Conservation (phyloP, 1,284 basidiomycete species). For the Cryptococcus neoformans region DNA sequence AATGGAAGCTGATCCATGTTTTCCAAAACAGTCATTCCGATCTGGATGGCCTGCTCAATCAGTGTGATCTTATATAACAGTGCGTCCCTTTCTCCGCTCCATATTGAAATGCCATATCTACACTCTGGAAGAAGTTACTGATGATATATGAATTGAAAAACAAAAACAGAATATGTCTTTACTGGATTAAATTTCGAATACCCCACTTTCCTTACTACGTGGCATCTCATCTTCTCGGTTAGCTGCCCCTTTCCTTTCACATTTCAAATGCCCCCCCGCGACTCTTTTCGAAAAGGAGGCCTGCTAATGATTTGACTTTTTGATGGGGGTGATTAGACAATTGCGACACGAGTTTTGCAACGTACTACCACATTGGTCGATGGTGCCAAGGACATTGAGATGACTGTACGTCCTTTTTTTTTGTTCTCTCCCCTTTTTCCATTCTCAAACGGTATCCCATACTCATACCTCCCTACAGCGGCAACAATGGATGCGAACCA, state of each 20-base stretch:
- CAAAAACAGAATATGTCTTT: conserved; percentile 57
- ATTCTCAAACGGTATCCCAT: no score
- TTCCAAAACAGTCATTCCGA: conserved; percentile 43
- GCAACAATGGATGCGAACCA: conserved; percentile 78
- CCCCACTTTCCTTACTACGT: conserved; percentile 86
- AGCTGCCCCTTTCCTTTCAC: conserved; percentile 35
- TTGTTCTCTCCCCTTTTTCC: not conserved
- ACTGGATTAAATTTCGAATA: conserved; percentile 74
- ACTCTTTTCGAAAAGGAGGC: no score
- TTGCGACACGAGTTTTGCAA: conserved; percentile 84
- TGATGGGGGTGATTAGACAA: conserved; percentile 55
- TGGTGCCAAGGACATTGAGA: conserved; percentile 78
- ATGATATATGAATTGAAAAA: no score
- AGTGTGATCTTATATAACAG: conserved; percentile 96
- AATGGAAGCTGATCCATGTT: not conserved
- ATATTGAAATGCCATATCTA: not conserved
- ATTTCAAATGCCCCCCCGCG: not conserved
- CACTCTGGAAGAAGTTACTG: no score
- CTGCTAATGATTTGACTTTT: no score
- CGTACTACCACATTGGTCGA: conserved; percentile 87
- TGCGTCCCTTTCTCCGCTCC: conserved; percentile 14
- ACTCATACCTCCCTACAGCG: conserved; percentile 42
- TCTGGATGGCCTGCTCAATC: conserved; percentile 79
- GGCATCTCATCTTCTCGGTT: conserved; percentile 78
- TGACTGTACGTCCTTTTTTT: conserved; percentile 55